These are phyloP conservation scores for Sphaerobolus stellatus DNA, from an alignment of 1,284 basidiomycete genomes.

Conservation along the genomic window DNA sequence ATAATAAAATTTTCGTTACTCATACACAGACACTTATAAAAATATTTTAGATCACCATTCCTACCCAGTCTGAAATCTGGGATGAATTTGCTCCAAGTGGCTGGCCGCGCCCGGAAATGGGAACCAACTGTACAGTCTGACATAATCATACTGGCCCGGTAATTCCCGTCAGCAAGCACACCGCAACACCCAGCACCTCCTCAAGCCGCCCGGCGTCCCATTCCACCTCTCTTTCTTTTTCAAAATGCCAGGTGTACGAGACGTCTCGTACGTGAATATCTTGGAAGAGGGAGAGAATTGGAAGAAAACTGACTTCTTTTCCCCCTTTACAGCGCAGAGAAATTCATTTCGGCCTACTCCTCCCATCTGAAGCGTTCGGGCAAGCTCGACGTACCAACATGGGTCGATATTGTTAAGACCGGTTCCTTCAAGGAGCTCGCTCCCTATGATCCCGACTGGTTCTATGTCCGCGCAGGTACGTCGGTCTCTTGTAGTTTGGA, in stretches of 20 bases:
- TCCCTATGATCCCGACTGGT: conserved; percentile 99
- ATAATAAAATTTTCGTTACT: no score
- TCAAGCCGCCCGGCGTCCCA: background rate
- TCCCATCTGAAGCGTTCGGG: conserved; percentile 95
- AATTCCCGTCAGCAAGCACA: no score
- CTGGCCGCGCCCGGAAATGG: no score
- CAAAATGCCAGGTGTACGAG: background rate
- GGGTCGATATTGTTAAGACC: conserved; percentile 99
- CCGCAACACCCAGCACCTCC: no score
- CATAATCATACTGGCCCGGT: no score
- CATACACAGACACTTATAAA: no score
- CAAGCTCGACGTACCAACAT: conserved; percentile 97
- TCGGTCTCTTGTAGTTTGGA: conserved; percentile 14
- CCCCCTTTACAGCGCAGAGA: background rate
- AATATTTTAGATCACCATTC: no score
- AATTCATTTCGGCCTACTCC: conserved; percentile 51
- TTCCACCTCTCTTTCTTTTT: background rate
- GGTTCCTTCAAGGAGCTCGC: conserved; percentile 98
- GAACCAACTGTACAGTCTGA: no score
- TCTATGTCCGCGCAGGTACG: conserved; percentile 95
- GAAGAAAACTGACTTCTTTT: background rate
- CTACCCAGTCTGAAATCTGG: no score
- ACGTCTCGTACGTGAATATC: background rate
- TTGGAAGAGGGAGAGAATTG: no score
- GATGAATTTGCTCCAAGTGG: no score